These are phyloP conservation scores for Globisporangium takayamanum DNA, from an alignment of 352 stramenopile genomes.

Conservation along the genomic window DNA sequence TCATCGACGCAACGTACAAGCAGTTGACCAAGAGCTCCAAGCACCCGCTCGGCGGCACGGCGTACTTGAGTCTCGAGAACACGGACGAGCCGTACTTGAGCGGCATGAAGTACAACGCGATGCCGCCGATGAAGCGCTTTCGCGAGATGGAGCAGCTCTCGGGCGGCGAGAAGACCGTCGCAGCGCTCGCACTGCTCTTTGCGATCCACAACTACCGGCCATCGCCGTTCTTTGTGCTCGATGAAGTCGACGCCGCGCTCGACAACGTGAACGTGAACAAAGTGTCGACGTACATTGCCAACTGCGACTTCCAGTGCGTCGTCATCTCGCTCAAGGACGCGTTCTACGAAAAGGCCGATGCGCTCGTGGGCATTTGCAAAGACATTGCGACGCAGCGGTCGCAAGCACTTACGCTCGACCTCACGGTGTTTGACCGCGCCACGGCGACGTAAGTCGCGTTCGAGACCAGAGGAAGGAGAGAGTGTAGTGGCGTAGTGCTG, in stretches of 20 bases:
- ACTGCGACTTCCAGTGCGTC: constrained; percentile 96
- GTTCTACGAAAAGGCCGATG: constrained; percentile 95
- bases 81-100: constrained; percentile 95
- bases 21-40: constrained; percentile 98
- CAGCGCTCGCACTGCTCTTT: constrained; percentile 98
- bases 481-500: no score
- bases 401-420: constrained; percentile 69
- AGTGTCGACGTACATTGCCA: constrained; percentile 95
- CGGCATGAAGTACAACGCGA: constrained; percentile 99
- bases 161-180: constrained; percentile 98
- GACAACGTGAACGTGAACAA: constrained; percentile 99
- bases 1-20: constrained; percentile 95
- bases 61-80: constrained; percentile 83
- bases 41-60: constrained; percentile 89
- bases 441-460: no score
- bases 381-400: constrained; percentile 72
- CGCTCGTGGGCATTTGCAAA: constrained; percentile 90
- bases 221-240: constrained; percentile 98
- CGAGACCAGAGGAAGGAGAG: no score
- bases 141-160: constrained; percentile 98
- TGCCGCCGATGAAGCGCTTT: constrained; percentile 99
- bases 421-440: constrained; percentile 52
- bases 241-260: constrained; percentile 99
- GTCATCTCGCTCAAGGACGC: constrained; percentile 98
- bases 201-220: constrained; percentile 97